Base-by-base conservation (phyloP, 441 rosid genomes). In the Populus hybrid region DNA sequence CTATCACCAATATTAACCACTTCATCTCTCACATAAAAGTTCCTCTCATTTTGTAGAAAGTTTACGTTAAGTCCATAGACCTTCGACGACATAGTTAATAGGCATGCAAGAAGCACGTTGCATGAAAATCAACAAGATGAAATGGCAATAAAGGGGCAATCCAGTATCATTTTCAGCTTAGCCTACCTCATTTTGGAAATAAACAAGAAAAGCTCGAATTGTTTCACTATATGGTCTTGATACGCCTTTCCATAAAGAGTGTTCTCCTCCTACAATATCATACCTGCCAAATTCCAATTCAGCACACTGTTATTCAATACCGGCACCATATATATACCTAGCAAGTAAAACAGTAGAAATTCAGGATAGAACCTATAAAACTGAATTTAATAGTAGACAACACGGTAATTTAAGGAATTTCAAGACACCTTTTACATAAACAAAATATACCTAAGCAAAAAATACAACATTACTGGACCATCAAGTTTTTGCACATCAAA, bases 151-250 rank as follows among this genome's bases (percentile, higher is more conserved):
- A 19, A 66, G 76, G 24, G 7, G 50, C 12, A 24, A 42, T 18
- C 36, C 32, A 19, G 69, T 42, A 30, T 23, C 19, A 24, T 38
- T 50, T 73, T 59, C 24, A 70, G n/a, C 28, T 57, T 34, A 67
- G 53, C 74, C 30, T 78, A 93, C 97, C 97, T 95, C 99, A 72
- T 91, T 93, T 82, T 95, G 99, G 84, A 95, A 95, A 86, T 95
- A 93, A 64, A 88, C 87, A 34, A 95, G 88, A 84, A 95, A 95
- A 69, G 99, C 94, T 23, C 86, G 90, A 83, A 95, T 95, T 12
- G 99, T 95, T 92, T 95, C 98, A 61, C 95, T 87, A 76, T 92
- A 95, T 1, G 99, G 91, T 84, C 87, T 89, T 81, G 99, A 93
- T 42, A 95, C 96, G 76, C 91, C 98, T 66, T 87, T 84, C 98